phyloP scores from a whole-genome alignment of 202 grass and related monocot genomes.

The Setaria italica region DNA sequence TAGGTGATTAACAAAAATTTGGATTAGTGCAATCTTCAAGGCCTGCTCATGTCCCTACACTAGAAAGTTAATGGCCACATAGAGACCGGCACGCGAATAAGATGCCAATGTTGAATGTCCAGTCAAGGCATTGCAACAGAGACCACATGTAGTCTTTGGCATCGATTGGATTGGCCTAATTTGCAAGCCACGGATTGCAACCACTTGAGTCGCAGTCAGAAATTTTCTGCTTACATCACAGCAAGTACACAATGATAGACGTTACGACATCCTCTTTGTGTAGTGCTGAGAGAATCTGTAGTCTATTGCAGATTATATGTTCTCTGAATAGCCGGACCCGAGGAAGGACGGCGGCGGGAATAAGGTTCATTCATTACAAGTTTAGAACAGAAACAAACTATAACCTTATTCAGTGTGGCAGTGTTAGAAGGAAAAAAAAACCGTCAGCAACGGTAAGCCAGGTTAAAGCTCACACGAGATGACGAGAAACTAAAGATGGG shows the following conservation, averaged over 20 bases:
- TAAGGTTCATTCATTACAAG: not conserved
- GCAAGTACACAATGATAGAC: not conserved
- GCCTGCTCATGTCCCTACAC: too few relatives aligned
- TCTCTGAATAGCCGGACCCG: not conserved
- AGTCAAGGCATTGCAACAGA: not conserved
- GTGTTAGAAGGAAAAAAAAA: too few relatives aligned
- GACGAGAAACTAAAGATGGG: too few relatives aligned
- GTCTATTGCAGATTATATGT: not conserved
- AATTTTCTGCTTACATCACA: not conserved
- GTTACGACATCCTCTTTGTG: not conserved
- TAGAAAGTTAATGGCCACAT: not conserved
- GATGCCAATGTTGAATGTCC: not conserved
- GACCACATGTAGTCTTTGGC: not conserved
- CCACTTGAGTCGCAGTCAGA: slow-evolving; percentile 4
- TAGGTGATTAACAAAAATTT: too few relatives aligned
- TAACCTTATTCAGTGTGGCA: not conserved
- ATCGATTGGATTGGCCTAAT: not conserved
- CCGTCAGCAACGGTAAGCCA: too few relatives aligned
- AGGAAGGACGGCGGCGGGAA: not conserved
- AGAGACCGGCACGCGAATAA: not conserved
- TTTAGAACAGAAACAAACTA: not conserved
- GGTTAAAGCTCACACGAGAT: too few relatives aligned
- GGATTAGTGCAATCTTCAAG: too few relatives aligned
- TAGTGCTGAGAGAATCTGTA: not conserved
- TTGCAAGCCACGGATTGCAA: slow-evolving; percentile 22